Evolutionary conservation across 2,329 filamentous ascomycete genomes (phyloP), one percentile per base, ranked within the genome.

Genomic region (Ophiostoma australiae): DNA sequence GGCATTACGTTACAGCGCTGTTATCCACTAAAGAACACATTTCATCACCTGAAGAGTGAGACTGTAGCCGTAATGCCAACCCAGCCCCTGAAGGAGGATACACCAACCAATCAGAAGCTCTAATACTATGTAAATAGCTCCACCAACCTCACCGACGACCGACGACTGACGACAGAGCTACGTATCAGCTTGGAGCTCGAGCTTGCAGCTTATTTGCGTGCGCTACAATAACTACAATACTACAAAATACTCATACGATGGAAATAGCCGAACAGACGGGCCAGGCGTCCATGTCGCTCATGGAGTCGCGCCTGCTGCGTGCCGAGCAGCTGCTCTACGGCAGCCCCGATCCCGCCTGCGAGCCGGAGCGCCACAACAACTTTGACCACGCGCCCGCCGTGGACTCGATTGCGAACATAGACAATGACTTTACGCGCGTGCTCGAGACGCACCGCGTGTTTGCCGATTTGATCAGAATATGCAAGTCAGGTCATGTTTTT

Each of bases 261-360:
- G 66, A 67, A 5, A 78, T 80, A 7, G 78, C 86, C 33, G 85
- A 87, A 76, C 80, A 83, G 70, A 86, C 85, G 4, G 83, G 85
- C 0, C 79, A 87, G 10, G 81, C 83, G 44, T 88, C 87, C 1
- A 82, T 89, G 72, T 82, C 81, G 61, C 80, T 88, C 35, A 82
- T 89, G 48, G 86, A 88, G 76, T 81, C 84, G 69, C 86, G 87
- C n/a, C 82, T 89, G 13, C 78, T 83, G 20, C 85, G 87, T 66
- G 80, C 89, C 72, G 87, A 89, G 75, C 86, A 88, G 74, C 78
- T 88, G 2, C 81, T 89, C 65, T 83, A 85, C 75, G 87, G 87
- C 68, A 20, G 15, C n/a, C n/a, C 48, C 27, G 58, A 58, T 4
- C 61, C 67, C 35, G 66, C 37, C 37, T 3, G 23, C 37, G 66